Conservation (phyloP, 2,329 filamentous ascomycete species). For the Nemania diffusa region DNA sequence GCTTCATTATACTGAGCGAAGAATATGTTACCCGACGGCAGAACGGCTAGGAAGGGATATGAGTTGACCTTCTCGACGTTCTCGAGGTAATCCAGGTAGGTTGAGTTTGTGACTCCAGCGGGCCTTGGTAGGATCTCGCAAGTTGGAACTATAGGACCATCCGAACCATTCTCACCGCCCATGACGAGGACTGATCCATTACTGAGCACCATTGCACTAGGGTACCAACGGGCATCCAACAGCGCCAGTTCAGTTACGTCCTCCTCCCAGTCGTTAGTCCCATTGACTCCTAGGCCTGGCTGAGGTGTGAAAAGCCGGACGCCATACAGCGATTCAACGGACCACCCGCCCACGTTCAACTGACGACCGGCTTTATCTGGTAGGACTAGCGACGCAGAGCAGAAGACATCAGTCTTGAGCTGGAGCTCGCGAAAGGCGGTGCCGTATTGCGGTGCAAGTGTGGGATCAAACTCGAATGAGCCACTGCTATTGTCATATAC, state of each 20-base stretch:
- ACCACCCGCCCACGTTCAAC: conserved; percentile 68
- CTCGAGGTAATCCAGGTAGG: conserved; percentile 63
- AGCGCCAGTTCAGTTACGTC: conserved; percentile 59
- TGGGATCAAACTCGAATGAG: conserved; percentile 67
- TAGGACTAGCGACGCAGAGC: conserved; percentile 65
- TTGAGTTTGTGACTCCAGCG: conserved; percentile 51
- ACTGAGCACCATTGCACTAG: conserved; percentile 62
- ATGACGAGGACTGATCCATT: conserved; percentile 67
- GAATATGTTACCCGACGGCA: conserved; percentile 65
- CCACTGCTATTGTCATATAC: conserved; percentile 65
- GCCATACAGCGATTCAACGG: conserved; percentile 62
- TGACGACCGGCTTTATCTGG: conserved; percentile 68
- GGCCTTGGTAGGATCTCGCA: conserved; percentile 64
- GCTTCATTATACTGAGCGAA: conserved; percentile 70
- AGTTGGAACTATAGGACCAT: conserved; percentile 60
- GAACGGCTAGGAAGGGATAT: conserved; percentile 66
- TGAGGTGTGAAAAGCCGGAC: conserved; percentile 67
- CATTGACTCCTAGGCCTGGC: conserved; percentile 58
- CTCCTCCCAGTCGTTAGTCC: conserved; percentile 66
- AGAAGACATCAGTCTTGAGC: conserved; percentile 68
- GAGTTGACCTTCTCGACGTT: conserved; percentile 68
- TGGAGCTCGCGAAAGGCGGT: conserved; percentile 65
- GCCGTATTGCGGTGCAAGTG: conserved; percentile 56
- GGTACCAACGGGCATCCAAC: conserved; percentile 65
- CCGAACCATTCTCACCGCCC: conserved; percentile 64